Evolutionary conservation across 805 yeast species (phyloP).

Genomic region (Starmerella sirachaensis): DNA sequence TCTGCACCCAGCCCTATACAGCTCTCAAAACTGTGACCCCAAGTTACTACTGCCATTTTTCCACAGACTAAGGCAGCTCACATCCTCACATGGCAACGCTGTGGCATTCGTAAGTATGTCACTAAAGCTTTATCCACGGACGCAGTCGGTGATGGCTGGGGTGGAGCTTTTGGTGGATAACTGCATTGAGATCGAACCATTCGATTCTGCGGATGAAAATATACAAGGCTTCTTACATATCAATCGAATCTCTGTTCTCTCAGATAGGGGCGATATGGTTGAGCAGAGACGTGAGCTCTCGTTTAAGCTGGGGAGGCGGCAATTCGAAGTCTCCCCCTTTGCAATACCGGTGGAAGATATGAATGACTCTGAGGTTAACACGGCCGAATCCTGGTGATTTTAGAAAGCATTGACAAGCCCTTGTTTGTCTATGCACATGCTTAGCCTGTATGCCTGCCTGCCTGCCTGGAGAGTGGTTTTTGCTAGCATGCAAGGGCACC

Average conservation of each 20-base stretch:
- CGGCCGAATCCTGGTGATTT: too few relatives aligned
- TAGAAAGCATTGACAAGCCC: too few relatives aligned
- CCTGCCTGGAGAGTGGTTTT: too few relatives aligned
- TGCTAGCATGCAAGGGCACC: too few relatives aligned
- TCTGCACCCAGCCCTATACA: conserved; percentile 64
- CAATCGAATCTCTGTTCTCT: conserved; percentile 54
- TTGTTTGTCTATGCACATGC: too few relatives aligned
- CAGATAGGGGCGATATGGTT: conserved; percentile 72
- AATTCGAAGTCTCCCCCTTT: conserved; percentile 85
- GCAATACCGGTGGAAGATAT: conserved; percentile 92
- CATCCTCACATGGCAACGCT: conserved; percentile 42
- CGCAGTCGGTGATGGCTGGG: conserved; percentile 36
- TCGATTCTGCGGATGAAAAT: conserved; percentile 44
- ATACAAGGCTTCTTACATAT: conserved; percentile 65
- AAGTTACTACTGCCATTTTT: conserved; percentile 46
- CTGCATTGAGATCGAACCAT: conserved; percentile 66
- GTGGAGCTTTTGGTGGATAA: conserved; percentile 54
- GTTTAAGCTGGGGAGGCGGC: conserved; percentile 70
- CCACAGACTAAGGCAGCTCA: conserved; percentile 40
- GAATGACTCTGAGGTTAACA: too few relatives aligned
- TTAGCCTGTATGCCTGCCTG: too few relatives aligned
- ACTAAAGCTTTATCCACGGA: conserved; percentile 52
- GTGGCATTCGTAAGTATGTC: conserved; percentile 47
- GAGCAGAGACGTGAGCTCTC: conserved; percentile 65
- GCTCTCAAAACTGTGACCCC: conserved; percentile 38